These are phyloP conservation scores for Citrus sp. DNA, from an alignment of 345 rosid genomes.

Conservation along the genomic window DNA sequence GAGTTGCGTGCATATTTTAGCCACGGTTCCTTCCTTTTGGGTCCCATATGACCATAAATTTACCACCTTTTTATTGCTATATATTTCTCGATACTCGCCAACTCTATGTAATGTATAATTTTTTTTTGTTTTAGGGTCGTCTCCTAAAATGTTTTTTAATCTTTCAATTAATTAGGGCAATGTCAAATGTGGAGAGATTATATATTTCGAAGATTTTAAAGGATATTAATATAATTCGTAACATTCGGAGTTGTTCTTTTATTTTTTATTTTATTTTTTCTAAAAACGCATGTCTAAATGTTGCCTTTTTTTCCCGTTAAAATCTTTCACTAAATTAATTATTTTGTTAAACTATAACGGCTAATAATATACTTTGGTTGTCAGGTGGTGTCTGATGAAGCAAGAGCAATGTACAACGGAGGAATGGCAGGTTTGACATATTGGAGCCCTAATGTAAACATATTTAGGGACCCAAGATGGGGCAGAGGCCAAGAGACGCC, in stretches of 20 bases:
- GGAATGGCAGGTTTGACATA: slow-evolving; percentile 66
- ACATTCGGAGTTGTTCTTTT: no score
- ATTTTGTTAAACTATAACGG: background rate
- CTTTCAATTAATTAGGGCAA: background rate
- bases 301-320: no score
- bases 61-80: background rate
- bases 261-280: no score
- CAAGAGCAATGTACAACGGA: slow-evolving; percentile 77
- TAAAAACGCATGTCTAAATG: no score
- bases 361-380: background rate
- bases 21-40: background rate
- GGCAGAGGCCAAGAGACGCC: slow-evolving; percentile 94
- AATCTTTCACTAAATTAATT: background rate
- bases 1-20: background rate
- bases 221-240: no score
- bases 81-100: background rate
- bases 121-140: background rate
- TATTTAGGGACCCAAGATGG: slow-evolving; percentile 87
- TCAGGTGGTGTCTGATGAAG: slow-evolving; percentile 78
- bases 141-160: no score
- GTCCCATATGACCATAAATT: background rate
- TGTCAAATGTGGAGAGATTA: no score
- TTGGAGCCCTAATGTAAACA: slow-evolving; percentile 85
- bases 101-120: background rate
- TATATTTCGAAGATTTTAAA: no score